These are phyloP conservation scores for Chalciporus pseudorubinellus DNA, from an alignment of 768 basidiomycete genomes.

Conservation along the genomic window DNA sequence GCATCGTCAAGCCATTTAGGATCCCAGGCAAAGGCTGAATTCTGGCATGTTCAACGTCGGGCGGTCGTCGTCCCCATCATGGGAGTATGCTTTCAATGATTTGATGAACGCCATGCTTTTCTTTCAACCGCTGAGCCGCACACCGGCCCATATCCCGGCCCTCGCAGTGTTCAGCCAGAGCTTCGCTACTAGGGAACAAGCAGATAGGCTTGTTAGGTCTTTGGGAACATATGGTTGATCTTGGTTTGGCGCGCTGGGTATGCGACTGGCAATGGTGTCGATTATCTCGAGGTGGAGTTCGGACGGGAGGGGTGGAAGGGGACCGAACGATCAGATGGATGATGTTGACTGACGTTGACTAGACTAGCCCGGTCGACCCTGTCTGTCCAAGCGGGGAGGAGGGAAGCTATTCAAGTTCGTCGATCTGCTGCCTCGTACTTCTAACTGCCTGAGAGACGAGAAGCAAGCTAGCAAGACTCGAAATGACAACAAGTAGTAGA, in stretches of 20 bases:
- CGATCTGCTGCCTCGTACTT: too few relatives aligned
- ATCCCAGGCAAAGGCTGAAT: conserved; percentile 44
- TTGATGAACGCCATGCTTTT: conserved; percentile 22
- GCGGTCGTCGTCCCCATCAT: conserved; percentile 26
- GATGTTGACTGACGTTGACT: too few relatives aligned
- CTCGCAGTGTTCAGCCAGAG: conserved; percentile 29
- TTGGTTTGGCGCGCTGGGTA: conserved; percentile 6
- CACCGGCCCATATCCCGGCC: conserved; percentile 20
- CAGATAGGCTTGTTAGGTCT: conserved; percentile 20
- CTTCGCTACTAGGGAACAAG: conserved; percentile 31
- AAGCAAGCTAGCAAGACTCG: too few relatives aligned
- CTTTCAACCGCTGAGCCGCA: conserved; percentile 18
- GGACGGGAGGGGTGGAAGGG: conserved; percentile 22
- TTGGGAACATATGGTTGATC: conserved; percentile 13
- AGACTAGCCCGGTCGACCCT: too few relatives aligned
- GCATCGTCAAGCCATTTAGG: conserved; percentile 33
- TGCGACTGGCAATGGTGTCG: conserved; percentile 20
- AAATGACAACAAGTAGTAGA: too few relatives aligned
- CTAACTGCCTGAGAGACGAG: too few relatives aligned
- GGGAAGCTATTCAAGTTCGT: too few relatives aligned
- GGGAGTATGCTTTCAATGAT: conserved; percentile 20
- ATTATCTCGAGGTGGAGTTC: conserved; percentile 33
- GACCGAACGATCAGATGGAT: conserved; percentile 1
- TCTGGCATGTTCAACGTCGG: conserved; percentile 44
- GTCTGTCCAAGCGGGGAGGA: too few relatives aligned